Base-by-base conservation (phyloP, 441 rosid species). In the Bocquillonia castaneifolia region DNA sequence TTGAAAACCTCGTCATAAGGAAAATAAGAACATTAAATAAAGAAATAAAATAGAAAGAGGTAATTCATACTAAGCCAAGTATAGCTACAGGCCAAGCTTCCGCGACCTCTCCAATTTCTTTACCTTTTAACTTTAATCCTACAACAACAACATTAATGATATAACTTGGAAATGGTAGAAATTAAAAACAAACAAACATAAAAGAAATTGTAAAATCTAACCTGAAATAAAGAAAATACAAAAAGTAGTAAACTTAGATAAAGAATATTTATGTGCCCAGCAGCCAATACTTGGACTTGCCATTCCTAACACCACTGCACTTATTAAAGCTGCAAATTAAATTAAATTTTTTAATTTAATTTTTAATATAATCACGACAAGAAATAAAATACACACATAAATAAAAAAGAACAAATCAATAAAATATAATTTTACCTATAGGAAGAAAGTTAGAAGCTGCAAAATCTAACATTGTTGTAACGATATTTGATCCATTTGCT, bases 41-140 rank as follows among this genome's bases (percentile, higher is more conserved):
- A 18, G 1, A 48, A 48, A 48, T 5, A 6, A 37, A 3, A 18
- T 1, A 48, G 7, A 48, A 17, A 14, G 34, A 25, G 10, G 20
- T 12, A 72, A 18, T 55, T 69, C 93, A 80, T 90, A 90, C 93
- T 71, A 90, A 89, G 71, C 93, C 93, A 65, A 81, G 86, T 56
- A 85, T 22, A 75, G 88, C 90, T 1, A 86, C 83, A 54, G 88
- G 85, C 96, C 91, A 90, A 62, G 90, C 85, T 70, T 88, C 81
- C 9, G 78, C 83, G 63, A 91, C 91, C 12, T 84, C 88, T 56
- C 82, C 84, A 71, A 86, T 80, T 12, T 88, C 91, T 72, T 78
- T 82, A 40, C 85, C 86, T 22, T 81, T 84, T 83, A 90, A 75
- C 68, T 86, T 87, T 76, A 88, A 74, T 57, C 93, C 96, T 90